Percentiles rank a stretch among this genome's conserved stretches.
Conservation (phyloP, 2,329 filamentous ascomycete genomes). For the Fusarium keratoplasticum region DNA sequence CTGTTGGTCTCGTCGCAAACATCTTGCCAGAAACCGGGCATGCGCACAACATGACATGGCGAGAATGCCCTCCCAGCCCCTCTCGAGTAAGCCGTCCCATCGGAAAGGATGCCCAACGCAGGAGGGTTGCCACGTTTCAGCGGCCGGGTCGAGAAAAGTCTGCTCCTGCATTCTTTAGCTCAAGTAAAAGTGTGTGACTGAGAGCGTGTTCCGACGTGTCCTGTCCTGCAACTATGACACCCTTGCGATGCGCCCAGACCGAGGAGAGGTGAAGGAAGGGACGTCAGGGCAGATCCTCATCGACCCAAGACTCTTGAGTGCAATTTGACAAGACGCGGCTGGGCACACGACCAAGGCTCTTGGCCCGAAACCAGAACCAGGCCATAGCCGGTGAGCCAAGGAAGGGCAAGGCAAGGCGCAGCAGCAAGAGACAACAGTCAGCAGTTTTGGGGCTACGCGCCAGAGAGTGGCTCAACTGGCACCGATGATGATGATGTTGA, state of each 20-base stretch:
- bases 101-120: neutral
- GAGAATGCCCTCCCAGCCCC: slow-evolving; percentile 15
- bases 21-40: neutral
- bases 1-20: slow-evolving; percentile 14
- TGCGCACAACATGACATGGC: neutral
- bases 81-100: neutral
- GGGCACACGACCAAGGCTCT: slow-evolving; percentile 27
- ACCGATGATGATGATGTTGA: slow-evolving; percentile 14
- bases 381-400: neutral
- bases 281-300: neutral
- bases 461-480: slow-evolving; percentile 23
- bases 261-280: neutral
- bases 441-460: slow-evolving; percentile 21
- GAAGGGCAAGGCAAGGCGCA: neutral
- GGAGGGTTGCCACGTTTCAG: slow-evolving; percentile 12
- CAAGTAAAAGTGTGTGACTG: neutral
- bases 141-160: neutral
- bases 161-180: neutral
- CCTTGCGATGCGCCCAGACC: neutral
- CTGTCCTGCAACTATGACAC: neutral
- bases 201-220: neutral
- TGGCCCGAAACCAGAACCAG: slow-evolving; percentile 15
- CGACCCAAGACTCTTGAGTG: neutral
- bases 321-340: slow-evolving; percentile 21
- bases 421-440: slow-evolving; percentile 5